A percentile compares a stretch with the other conserved stretches of the same genome.
These are phyloP conservation scores for Coemansia sp. DNA, from an alignment of 192 early-diverging fungal genomes.

Conservation along the genomic window DNA sequence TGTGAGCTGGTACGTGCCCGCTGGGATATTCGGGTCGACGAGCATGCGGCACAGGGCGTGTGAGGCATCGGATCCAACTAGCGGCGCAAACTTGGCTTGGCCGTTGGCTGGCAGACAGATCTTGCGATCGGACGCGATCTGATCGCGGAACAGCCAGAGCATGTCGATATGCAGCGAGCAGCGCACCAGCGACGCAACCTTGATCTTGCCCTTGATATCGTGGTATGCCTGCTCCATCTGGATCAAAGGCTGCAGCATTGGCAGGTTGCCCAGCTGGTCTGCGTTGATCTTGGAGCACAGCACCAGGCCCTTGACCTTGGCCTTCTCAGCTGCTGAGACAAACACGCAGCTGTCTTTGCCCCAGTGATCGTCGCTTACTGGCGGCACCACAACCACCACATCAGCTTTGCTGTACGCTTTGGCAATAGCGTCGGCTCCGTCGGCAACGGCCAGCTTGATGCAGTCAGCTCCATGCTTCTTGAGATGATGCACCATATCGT, in stretches of 20 bases:
- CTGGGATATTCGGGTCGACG: slow-evolving; percentile 26
- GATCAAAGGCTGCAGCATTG: slow-evolving; percentile 29
- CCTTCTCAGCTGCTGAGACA: slow-evolving; percentile 37
- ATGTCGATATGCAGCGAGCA: slow-evolving; percentile 47
- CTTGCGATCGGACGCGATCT: slow-evolving; percentile 33
- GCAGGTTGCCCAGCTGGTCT: slow-evolving; percentile 24
- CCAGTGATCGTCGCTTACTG: slow-evolving; percentile 42
- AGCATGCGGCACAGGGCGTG: slow-evolving; percentile 49
- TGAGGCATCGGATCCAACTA: slow-evolving; percentile 29
- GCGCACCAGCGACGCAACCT: slow-evolving; percentile 46
- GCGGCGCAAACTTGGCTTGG: slow-evolving; percentile 37
- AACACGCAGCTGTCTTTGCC: slow-evolving; percentile 23
- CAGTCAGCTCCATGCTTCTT: slow-evolving; percentile 35
- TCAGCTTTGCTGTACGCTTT: slow-evolving; percentile 39
- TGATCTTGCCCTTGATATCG: slow-evolving; percentile 30
- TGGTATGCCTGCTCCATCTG: slow-evolving; percentile 40
- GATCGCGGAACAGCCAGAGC: slow-evolving; percentile 48
- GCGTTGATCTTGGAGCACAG: slow-evolving; percentile 48
- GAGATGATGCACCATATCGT: slow-evolving; percentile 37
- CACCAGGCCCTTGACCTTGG: slow-evolving; percentile 38
- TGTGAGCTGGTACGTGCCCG: slow-evolving; percentile 43
- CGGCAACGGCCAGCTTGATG: slow-evolving; percentile 20
- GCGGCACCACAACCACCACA: slow-evolving; percentile 43
- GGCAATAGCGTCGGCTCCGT: slow-evolving; percentile 30
- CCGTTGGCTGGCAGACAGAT: slow-evolving; percentile 28